Conservation (phyloP, 1,284 basidiomycete genomes). For the Neolentinus lepideus region DNA sequence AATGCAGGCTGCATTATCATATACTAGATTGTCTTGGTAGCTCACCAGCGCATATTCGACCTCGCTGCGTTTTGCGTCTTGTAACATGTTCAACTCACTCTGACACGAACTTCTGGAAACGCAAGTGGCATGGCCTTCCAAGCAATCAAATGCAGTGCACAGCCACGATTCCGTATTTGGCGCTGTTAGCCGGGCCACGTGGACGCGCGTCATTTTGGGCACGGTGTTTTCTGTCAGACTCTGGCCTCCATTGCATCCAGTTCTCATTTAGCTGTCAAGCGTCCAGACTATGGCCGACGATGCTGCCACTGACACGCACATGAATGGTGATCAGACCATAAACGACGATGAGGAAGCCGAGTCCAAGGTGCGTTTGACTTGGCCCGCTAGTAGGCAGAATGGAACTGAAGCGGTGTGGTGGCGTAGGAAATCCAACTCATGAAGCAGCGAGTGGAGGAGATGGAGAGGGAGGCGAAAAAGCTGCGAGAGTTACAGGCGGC, state of each 20-base stretch:
- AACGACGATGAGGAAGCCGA: conserved; percentile 31
- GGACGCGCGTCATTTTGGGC: not conserved
- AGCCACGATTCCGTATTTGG: not conserved
- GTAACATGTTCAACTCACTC: not conserved
- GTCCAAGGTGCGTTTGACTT: conserved; percentile 23
- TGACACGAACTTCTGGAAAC: not conserved
- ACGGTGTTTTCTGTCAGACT: not conserved
- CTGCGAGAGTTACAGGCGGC: conserved; percentile 87
- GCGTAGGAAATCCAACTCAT: conserved; percentile 73
- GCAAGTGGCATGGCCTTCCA: not conserved
- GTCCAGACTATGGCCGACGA: not conserved
- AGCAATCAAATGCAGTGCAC: not conserved
- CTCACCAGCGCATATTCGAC: too few relatives aligned
- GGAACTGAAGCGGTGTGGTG: not conserved
- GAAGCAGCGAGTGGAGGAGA: conserved; percentile 91
- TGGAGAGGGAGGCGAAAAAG: conserved; percentile 88
- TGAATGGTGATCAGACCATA: conserved; percentile 8
- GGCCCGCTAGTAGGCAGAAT: not conserved
- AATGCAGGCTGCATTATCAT: not conserved
- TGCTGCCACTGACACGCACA: not conserved
- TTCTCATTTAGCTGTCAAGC: not conserved
- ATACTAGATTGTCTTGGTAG: not conserved
- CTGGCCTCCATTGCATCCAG: not conserved
- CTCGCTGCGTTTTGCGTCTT: too few relatives aligned
- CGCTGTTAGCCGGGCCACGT: not conserved